phyloP scores from a whole-genome alignment of 75 land plant species.

The Cupressus sempervirens region DNA sequence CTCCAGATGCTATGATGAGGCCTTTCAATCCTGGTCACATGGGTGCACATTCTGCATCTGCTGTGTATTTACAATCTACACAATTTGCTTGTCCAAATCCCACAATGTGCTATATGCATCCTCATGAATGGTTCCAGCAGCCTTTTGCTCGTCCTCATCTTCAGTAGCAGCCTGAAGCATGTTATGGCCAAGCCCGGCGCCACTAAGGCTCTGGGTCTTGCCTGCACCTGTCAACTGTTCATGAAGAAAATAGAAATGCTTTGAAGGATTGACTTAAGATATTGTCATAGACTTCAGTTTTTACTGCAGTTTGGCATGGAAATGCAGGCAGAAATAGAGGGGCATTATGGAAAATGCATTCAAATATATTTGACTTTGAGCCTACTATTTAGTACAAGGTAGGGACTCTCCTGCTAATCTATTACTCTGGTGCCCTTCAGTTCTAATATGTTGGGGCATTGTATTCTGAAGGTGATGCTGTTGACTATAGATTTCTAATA shows the following conservation, averaged over 20 bases:
- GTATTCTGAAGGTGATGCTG: background rate
- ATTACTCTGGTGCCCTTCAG: background rate
- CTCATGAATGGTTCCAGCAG: slow-evolving; percentile 70
- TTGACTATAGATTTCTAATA: background rate
- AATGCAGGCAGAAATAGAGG: slow-evolving; percentile 11
- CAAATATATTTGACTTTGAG: too few relatives aligned
- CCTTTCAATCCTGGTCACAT: slow-evolving; percentile 47
- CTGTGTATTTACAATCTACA: slow-evolving; percentile 61
- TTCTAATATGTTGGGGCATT: background rate
- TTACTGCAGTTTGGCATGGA: background rate
- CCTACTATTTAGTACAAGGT: background rate
- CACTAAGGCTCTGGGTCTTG: slow-evolving; percentile 37
- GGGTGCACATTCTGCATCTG: slow-evolving; percentile 28
- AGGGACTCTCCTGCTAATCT: background rate
- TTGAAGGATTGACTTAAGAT: background rate
- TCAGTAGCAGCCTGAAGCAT: too few relatives aligned
- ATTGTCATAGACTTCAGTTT: background rate
- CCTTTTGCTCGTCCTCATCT: slow-evolving; percentile 32
- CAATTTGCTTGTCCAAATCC: slow-evolving; percentile 60
- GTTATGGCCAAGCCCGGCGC: slow-evolving; percentile 43
- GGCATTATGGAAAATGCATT: too few relatives aligned
- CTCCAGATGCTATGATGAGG: too few relatives aligned
- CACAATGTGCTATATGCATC: slow-evolving; percentile 66
- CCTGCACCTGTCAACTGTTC: slow-evolving; percentile 35
- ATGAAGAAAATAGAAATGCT: background rate